Conservation (phyloP, 345 rosid genomes). For the Dimocarpus longan region DNA sequence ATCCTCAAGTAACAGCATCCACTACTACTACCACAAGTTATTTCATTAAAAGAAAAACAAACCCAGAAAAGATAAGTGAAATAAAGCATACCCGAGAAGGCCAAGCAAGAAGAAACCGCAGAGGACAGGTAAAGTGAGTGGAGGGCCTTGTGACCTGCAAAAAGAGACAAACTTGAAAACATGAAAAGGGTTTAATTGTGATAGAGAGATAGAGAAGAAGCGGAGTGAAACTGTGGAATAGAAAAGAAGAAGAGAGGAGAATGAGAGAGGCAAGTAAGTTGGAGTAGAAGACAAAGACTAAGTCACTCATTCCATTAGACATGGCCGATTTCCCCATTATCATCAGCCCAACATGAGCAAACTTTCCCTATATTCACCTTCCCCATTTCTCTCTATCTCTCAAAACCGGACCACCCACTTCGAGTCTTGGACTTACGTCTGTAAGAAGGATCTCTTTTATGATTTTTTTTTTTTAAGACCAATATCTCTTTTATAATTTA, state of each 20-base stretch:
- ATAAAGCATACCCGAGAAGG: constrained; percentile 45
- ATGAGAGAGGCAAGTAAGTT: constrained; percentile 57
- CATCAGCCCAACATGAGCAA: constrained; percentile 63
- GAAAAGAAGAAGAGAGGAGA: constrained; percentile 51
- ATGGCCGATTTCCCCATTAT: constrained; percentile 52
- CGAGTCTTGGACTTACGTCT: not conserved
- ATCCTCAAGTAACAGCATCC: not conserved
- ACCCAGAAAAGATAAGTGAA: not conserved
- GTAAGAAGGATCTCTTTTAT: too few species aligned
- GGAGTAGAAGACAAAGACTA: too few species aligned
- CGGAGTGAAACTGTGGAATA: constrained; percentile 48
- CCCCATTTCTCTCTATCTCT: constrained; percentile 20
- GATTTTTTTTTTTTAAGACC: too few species aligned
- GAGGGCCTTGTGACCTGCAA: constrained; percentile 55
- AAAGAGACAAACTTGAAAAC: not conserved
- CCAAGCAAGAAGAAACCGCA: constrained; percentile 57
- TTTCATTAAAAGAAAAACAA: not conserved
- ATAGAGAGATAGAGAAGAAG: not conserved
- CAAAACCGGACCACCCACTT: not conserved
- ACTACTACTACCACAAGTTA: not conserved
- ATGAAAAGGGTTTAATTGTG: not conserved
- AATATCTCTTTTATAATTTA: not conserved
- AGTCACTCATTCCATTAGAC: constrained; percentile 55
- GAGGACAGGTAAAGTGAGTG: constrained; percentile 40
- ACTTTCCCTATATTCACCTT: constrained; percentile 42